Evolutionary conservation across 352 stramenopile genomes (phyloP), one percentile per base, ranked within the genome.

Genomic region (Aphanomyces stellatus): DNA sequence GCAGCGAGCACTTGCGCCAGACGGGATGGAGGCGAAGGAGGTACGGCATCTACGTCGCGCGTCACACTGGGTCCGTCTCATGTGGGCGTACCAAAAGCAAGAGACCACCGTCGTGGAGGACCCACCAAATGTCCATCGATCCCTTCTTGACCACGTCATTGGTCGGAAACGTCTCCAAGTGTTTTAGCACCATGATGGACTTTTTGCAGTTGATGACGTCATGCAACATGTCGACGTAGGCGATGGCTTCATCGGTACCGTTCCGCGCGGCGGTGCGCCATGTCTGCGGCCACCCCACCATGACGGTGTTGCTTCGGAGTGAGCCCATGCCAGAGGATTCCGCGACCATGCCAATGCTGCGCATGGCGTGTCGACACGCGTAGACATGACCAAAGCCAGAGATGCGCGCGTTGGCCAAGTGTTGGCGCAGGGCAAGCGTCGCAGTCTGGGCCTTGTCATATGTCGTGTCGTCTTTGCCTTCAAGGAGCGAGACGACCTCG

Each of bases 121-220:
- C 33, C 69, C 69, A 73, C 69, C 69, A 73, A 24, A 73, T 51
- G 51, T 73, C 62, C n/a, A 73, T 71, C 24, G 51, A 53, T 35
- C 69, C 69, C 1, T 33, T 10, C 27, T 53, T 43, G 19, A n/a
- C 25, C 6, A 15, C 34, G n/a, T 71, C 62, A 24, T 64, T 62
- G 15, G 37, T 37, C 31, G 41, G 41, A 13, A 49, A 62, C 2
- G 28, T 37, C 3, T 60, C 46, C 41, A 71, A 59, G 35, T 65
- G 37, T 34, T 73, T 70, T 61, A 51, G 31, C 31, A 56, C 17
- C 5, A 57, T 11, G 2, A 62, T 28, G 3, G 41, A 7, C 28
- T 63, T 62, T 35, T 63, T 65, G 53, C 56, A 65, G 28, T 67
- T 67, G 57, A 67, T 57, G 11, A 71, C 46, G 11, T 59, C 42